Conservation (phyloP, 2,329 filamentous ascomycete species). For the Fusarium veterinarium region DNA sequence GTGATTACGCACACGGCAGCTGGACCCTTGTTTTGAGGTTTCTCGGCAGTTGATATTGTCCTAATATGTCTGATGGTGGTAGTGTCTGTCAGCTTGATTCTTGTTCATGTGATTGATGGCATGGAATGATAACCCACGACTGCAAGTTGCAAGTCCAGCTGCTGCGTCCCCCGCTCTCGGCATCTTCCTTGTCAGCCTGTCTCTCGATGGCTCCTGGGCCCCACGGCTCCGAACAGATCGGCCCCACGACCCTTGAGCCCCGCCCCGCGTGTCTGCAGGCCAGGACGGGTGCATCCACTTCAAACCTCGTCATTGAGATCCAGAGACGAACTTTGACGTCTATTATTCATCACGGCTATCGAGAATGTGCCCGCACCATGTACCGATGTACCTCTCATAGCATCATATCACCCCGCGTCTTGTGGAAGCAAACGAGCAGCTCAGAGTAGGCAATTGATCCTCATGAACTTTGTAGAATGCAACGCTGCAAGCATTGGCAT, state of each 20-base stretch:
- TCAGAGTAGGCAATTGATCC: neutral
- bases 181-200: constrained; percentile 21
- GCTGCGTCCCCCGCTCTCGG: constrained; percentile 28
- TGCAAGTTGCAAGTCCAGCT: neutral
- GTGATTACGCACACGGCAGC: constrained; percentile 28
- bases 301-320: constrained; percentile 37
- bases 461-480: constrained; percentile 14
- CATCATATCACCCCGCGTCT: neutral
- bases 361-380: neutral
- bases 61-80: neutral
- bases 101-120: constrained; percentile 7
- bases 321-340: constrained; percentile 12
- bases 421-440: neutral
- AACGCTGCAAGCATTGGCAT: constrained; percentile 25
- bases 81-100: neutral
- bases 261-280: constrained; percentile 13
- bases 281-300: constrained; percentile 24
- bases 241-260: constrained; percentile 35
- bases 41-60: constrained; percentile 16
- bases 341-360: constrained; percentile 4
- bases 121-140: neutral
- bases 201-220: neutral
- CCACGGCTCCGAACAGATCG: constrained; percentile 23
- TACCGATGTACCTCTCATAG: neutral
- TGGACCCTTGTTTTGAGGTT: constrained; percentile 17